phyloP scores from a whole-genome alignment of 257 asterid species.

The Echites panduratus region DNA sequence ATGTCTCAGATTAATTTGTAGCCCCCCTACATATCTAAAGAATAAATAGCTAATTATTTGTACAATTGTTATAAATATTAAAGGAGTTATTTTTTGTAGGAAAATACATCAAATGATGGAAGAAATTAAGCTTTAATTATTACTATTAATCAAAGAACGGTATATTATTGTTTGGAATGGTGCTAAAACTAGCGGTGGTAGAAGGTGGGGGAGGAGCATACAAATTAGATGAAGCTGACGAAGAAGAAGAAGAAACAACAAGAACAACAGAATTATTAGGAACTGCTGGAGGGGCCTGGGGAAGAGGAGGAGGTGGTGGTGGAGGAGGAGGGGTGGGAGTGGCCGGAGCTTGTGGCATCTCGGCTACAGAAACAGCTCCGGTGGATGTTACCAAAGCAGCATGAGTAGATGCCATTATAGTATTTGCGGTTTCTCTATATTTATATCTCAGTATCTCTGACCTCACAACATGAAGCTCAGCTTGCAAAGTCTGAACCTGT shows the following conservation, averaged over 20 bases:
- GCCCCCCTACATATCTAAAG: neutral
- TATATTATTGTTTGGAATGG: slow-evolving; percentile 47
- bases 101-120: too few species aligned
- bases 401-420: slow-evolving; percentile 46
- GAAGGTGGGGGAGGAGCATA: slow-evolving; percentile 51
- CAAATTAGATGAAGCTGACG: slow-evolving; percentile 48
- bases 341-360: slow-evolving; percentile 65
- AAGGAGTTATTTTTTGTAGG: neutral
- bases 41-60: neutral
- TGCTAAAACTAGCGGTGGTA: slow-evolving; percentile 41
- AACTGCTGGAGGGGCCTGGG: slow-evolving; percentile 28
- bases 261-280: slow-evolving; percentile 19
- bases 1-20: neutral
- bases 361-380: slow-evolving; percentile 46
- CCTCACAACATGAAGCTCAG: slow-evolving; percentile 65
- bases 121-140: neutral
- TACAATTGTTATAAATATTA: neutral
- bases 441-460: slow-evolving; percentile 64
- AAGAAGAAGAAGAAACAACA: slow-evolving; percentile 15
- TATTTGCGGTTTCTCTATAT: slow-evolving; percentile 72
- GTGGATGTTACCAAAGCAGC: slow-evolving; percentile 30
- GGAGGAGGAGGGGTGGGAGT: slow-evolving; percentile 53
- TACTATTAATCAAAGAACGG: slow-evolving; percentile 46
- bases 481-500: slow-evolving; percentile 63
- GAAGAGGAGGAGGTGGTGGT: slow-evolving; percentile 20